A percentile compares a stretch with the other conserved stretches of the same genome.
phyloP scores from a whole-genome alignment of 352 stramenopile species.

The Phytophthora vignae region DNA sequence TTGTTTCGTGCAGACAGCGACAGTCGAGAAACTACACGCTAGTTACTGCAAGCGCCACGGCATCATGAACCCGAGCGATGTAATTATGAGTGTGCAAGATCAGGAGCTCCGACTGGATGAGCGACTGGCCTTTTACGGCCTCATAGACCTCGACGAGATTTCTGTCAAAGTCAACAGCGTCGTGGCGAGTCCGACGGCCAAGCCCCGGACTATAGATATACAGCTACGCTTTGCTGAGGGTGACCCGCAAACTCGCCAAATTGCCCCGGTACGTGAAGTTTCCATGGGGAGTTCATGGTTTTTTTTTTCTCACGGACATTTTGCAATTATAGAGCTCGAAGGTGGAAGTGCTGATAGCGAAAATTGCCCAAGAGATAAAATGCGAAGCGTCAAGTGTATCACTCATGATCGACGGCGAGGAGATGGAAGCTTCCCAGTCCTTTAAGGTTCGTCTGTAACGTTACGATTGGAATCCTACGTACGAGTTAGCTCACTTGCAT shows the following conservation, averaged over 20 bases:
- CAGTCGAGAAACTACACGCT: constrained; percentile 65
- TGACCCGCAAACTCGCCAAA: constrained; percentile 36
- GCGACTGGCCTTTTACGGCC: constrained; percentile 55
- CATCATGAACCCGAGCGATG: constrained; percentile 55
- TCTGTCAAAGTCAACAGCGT: constrained; percentile 54
- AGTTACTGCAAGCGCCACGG: constrained; percentile 73
- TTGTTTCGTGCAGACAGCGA: constrained; percentile 39
- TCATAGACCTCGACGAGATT: constrained; percentile 74
- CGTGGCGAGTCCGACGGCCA: constrained; percentile 29
- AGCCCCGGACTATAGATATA: constrained; percentile 40
- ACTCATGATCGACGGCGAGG: constrained; percentile 63
- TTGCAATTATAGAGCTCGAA: constrained; percentile 43
- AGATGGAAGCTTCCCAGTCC: constrained; percentile 47
- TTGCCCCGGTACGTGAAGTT: constrained; percentile 49
- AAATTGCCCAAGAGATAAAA: constrained; percentile 33
- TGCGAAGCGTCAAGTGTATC: constrained; percentile 37
- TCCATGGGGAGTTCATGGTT: background rate
- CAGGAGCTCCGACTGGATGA: constrained; percentile 51
- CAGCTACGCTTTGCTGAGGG: constrained; percentile 57
- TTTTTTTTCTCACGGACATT: background rate
- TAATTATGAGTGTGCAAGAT: constrained; percentile 60
- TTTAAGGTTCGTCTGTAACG: constrained; percentile 50
- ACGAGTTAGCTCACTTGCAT: constrained; percentile 5
- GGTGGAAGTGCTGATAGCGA: constrained; percentile 52
- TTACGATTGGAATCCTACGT: background rate